A percentile compares a stretch with the other conserved stretches of the same genome.
phyloP scores from a whole-genome alignment of 2,329 filamentous ascomycete species.

The Daldinia sp. region DNA sequence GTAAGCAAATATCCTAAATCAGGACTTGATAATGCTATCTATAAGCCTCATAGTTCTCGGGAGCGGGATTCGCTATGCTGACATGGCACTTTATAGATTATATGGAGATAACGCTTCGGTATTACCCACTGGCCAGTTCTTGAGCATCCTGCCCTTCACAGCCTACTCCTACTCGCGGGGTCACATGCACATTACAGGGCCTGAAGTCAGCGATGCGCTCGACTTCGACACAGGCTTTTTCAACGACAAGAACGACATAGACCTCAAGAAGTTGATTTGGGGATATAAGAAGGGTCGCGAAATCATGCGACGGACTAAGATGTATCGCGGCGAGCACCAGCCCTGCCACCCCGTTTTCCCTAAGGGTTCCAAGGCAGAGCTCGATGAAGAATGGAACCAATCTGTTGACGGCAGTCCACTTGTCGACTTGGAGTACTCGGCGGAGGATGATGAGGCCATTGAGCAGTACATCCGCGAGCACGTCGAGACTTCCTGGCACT shows the following conservation, averaged over 20 bases:
- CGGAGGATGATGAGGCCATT: constrained; percentile 61
- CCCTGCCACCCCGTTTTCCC: constrained; percentile 58
- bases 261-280: constrained; percentile 70
- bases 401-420: constrained; percentile 35
- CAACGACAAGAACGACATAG: constrained; percentile 60
- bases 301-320: constrained; percentile 66
- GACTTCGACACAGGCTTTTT: constrained; percentile 71
- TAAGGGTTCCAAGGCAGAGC: constrained; percentile 54
- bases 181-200: constrained; percentile 68
- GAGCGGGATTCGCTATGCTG: not conserved
- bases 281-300: constrained; percentile 75
- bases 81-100: not conserved
- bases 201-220: constrained; percentile 55
- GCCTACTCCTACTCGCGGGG: constrained; percentile 72
- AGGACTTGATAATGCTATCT: constrained; percentile 31
- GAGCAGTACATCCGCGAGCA: constrained; percentile 56
- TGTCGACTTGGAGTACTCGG: constrained; percentile 61
- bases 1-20: constrained; percentile 46
- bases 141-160: constrained; percentile 62
- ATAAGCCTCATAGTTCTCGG: not conserved
- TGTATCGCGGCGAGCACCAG: constrained; percentile 62
- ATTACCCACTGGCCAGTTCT: constrained; percentile 58
- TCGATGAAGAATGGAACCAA: constrained; percentile 21
- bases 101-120: constrained; percentile 40
- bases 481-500: constrained; percentile 58